Evolutionary conservation across 208 protist genomes (phyloP).

Genomic region (Endotrypanum monterogeii): DNA sequence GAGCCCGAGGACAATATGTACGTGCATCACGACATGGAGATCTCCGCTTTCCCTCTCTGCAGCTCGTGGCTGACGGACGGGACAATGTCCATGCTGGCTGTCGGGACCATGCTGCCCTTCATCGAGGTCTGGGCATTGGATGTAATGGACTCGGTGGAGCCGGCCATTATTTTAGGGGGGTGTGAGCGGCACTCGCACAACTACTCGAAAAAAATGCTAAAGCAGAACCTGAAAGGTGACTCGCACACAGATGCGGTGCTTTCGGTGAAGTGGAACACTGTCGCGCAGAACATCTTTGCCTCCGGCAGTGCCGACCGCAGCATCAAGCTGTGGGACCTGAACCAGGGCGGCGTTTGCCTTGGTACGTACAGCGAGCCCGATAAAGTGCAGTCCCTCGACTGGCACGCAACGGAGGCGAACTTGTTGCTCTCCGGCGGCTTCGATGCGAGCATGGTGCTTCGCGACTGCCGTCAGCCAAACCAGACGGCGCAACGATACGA

Average conservation of each 20-base stretch:
- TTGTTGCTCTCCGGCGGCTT: conserved; percentile 89
- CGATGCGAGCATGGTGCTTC: conserved; percentile 69
- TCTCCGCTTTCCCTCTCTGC: conserved; percentile 94
- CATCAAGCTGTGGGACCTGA: conserved; percentile 97
- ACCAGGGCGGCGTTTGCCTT: conserved; percentile 67
- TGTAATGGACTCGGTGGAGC: conserved; percentile 94
- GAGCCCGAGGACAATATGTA: conserved; percentile 95
- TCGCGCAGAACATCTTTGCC: conserved; percentile 91
- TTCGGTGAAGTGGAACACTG: conserved; percentile 93
- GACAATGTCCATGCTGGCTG: conserved; percentile 92
- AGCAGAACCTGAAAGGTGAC: conserved; percentile 50
- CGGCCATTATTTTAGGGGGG: conserved; percentile 91
- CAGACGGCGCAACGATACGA: conserved; percentile 61
- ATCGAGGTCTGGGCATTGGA: conserved; percentile 98
- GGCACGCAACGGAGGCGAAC: conserved; percentile 85
- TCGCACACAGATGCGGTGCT: conserved; percentile 97
- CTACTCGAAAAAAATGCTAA: conserved; percentile 73
- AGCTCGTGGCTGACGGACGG: conserved; percentile 94
- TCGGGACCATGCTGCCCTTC: conserved; percentile 97
- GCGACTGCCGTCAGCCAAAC: conserved; percentile 80
- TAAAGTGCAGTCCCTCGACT: conserved; percentile 92
- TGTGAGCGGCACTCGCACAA: conserved; percentile 69
- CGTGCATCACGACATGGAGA: conserved; percentile 96
- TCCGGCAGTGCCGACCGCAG: conserved; percentile 95
- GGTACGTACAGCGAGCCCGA: conserved; percentile 91